These are phyloP conservation scores for Mortierella polycephala DNA, from an alignment of 371 early-diverging fungal genomes.

Conservation along the genomic window DNA sequence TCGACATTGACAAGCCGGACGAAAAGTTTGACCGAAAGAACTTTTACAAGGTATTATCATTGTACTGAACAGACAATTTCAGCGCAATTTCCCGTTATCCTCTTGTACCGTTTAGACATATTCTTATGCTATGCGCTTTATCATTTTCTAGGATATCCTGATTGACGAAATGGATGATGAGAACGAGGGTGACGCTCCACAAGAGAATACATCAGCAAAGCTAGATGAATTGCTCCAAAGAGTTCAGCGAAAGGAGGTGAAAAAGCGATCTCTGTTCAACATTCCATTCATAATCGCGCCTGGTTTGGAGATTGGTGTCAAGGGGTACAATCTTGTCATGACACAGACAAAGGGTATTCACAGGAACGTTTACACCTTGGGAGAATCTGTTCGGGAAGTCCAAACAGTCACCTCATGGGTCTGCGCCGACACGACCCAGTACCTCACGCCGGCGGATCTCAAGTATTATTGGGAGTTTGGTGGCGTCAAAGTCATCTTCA, in stretches of 20 bases:
- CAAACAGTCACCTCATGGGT: constrained; percentile 64
- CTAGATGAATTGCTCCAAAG: constrained; percentile 60
- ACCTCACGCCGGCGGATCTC: constrained; percentile 64
- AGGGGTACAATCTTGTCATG: constrained; percentile 68
- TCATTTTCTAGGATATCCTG: constrained; percentile 27
- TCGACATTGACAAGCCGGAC: constrained; percentile 61
- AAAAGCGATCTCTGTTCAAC: constrained; percentile 64
- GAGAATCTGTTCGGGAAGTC: constrained; percentile 65
- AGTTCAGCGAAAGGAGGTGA: constrained; percentile 66
- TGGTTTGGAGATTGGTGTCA: constrained; percentile 69
- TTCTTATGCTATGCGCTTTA: neutral
- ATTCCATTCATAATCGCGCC: constrained; percentile 63
- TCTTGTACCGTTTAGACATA: too few species aligned
- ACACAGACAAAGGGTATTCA: constrained; percentile 58
- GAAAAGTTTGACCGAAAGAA: constrained; percentile 57
- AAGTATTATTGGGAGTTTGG: constrained; percentile 54
- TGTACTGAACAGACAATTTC: neutral
- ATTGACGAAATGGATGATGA: constrained; percentile 29
- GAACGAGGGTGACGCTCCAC: constrained; percentile 12
- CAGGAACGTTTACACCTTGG: constrained; percentile 61
- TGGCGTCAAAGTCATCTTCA: constrained; percentile 39
- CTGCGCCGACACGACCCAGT: constrained; percentile 66
- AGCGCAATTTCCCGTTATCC: too few species aligned
- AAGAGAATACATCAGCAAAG: constrained; percentile 33
- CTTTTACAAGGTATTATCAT: constrained; percentile 61